A percentile compares a stretch with the other conserved stretches of the same genome.
Conservation (phyloP, 148 eudicot genomes). For the Cornus kousa region DNA sequence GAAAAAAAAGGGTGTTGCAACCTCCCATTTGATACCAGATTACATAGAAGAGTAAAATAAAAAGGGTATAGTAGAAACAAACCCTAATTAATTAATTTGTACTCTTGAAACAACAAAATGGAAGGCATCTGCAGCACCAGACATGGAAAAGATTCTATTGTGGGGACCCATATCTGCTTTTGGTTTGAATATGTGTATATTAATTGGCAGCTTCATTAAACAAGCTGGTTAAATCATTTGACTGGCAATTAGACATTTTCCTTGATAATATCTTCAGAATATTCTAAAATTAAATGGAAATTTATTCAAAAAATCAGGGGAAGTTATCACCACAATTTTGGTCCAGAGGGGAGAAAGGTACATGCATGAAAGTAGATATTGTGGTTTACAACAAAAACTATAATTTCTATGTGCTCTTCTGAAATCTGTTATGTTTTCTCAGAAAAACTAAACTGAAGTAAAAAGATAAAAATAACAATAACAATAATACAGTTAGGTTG, state of each 20-base stretch:
- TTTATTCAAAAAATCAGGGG: not conserved
- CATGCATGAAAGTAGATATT: not conserved
- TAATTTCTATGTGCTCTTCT: not conserved
- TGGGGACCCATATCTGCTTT: not conserved
- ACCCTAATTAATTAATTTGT: not conserved
- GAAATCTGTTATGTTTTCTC: not conserved
- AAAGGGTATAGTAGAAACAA: not conserved
- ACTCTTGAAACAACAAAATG: not conserved
- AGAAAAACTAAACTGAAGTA: not conserved
- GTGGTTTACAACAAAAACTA: conserved; percentile 3
- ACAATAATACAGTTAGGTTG: not conserved
- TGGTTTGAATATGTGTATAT: not conserved
- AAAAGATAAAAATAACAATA: not conserved
- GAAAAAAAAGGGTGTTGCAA: too few species aligned
- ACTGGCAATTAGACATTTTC: not conserved
- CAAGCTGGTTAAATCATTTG: not conserved
- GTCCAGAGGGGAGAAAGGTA: not conserved
- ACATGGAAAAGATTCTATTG: not conserved
- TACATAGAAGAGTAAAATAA: not conserved
- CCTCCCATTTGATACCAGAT: not conserved
- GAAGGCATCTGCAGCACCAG: not conserved
- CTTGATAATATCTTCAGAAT: not conserved
- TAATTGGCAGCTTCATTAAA: not conserved
- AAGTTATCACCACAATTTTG: not conserved
- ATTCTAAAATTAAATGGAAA: not conserved